Evolutionary conservation across 345 rosid species (phyloP), one percentile per base, ranked within the genome.

Genomic region (Gossypium thurberi): DNA sequence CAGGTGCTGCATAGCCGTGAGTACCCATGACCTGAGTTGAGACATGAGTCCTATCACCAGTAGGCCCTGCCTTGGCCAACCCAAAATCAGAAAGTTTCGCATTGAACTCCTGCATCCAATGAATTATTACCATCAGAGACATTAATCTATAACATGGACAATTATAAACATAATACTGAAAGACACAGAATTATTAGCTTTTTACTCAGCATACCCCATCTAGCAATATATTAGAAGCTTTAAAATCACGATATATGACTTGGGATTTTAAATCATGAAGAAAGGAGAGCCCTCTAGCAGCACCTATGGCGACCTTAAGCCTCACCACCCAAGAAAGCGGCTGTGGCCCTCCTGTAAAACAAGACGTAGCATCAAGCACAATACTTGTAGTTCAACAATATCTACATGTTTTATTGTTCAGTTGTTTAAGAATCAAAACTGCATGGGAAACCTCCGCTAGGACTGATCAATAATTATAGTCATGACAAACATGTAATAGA

Each of bases 11-110:
- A 61, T 94, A 94, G 15, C 98, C 98, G 9, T 86, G 97, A 60
- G 98, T 94, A 74, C 98, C 98, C 93, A 94, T 87, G 76, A 94
- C 97, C 78, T 90, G 98, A 55, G 98, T 94, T 47, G 98, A 92
- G 44, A 94, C 98, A 66, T 94, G 98, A 78, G 98, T 94, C 85
- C 83, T 82, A 74, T 91, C 98, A 51, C 98, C 98, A 1, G 97
- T 94, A 25, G 98, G 98, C 67, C 98, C 98, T 33, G 93, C 98
- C 85, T 94, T 94, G 59, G 98, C 98, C 87, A 94, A 63, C 70
- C 98, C 98, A 59, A 94, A 94, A 82, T 94, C 98, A 9, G 98
- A 94, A 48, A 94, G 90, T 72, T 89, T 94, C 44, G 93, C 82
- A 77, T 90, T 94, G 83, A 87, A 94, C 18, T 91, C 98, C 98